These are phyloP conservation scores for Neofusicoccum cordaticola DNA, from an alignment of 2,329 filamentous ascomycete species.

Conservation along the genomic window DNA sequence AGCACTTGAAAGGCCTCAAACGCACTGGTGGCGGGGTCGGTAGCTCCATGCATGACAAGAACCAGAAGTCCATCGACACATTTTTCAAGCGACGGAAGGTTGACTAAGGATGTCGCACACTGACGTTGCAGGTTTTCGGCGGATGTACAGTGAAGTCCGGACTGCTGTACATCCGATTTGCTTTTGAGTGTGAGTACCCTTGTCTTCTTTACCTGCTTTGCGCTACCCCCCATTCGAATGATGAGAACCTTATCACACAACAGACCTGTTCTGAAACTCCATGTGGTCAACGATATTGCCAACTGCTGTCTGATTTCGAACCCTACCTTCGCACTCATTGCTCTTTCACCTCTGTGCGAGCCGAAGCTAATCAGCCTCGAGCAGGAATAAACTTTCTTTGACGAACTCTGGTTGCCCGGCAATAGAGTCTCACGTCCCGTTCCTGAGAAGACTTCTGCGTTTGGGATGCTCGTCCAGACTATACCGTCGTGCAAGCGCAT, in stretches of 20 bases:
- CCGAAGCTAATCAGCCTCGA: not conserved
- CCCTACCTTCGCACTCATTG: not conserved
- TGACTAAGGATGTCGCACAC: conserved; percentile 24
- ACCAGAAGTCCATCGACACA: conserved; percentile 70
- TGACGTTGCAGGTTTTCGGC: not conserved
- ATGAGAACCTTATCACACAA: conserved; percentile 63
- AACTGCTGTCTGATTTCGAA: conserved; percentile 73
- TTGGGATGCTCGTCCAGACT: no score
- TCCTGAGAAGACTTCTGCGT: no score
- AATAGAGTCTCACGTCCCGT: no score
- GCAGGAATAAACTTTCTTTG: not conserved
- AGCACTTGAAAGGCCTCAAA: conserved; percentile 71
- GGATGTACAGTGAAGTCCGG: not conserved
- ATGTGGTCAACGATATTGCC: conserved; percentile 72
- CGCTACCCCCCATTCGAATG: conserved; percentile 37
- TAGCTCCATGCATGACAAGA: conserved; percentile 70
- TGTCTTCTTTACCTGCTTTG: conserved; percentile 15
- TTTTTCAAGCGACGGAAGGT: conserved; percentile 68
- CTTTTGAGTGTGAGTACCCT: conserved; percentile 25
- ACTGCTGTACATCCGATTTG: not conserved
- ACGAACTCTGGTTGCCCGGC: no score
- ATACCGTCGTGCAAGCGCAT: no score
- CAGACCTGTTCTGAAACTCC: conserved; percentile 78
- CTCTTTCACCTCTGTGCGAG: not conserved
- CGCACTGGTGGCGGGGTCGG: conserved; percentile 81